Base-by-base conservation (phyloP, 441 rosid genomes). In the Viola pubescens region DNA sequence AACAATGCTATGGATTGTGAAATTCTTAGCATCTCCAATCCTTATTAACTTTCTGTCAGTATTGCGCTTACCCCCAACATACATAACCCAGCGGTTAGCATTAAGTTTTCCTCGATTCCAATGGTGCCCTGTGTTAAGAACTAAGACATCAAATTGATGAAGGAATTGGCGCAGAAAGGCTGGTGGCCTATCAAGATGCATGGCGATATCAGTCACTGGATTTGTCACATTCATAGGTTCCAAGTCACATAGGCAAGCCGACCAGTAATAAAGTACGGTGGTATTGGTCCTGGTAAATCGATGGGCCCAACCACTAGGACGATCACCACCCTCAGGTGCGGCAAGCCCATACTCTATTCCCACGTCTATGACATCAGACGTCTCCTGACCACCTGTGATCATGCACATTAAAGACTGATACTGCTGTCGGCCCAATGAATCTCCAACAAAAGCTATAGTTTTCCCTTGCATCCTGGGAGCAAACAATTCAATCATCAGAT, bases 131-230 rank as follows among this genome's bases (percentile, higher is more conserved):
- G 97, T 82, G 78, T 89, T 89, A 61, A 91, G 94, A 58, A 91
- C 90, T 67, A 91, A 66, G 13, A 91, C 85, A 45, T 85, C 70
- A 37, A 89, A 70, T 60, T 52, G 82, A 54, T 71, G 77, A 61
- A 91, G 82, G 77, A 64, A 81, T 19, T 64, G 72, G 5, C 71
- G 77, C 78, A 87, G 62, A 69, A 91, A 89, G 7, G 86, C 81
- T 11, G 97, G 98, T 37, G 98, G 95, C 13, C 84, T 87, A 69
- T 91, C 97, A 14, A 91, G 97, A 80, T 91, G 98, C 98, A 91
- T 89, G 58, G 97, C 98, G 41, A 73, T 78, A 46, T 84, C 81
- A 8, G 88, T 81, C 42, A 62, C 56, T 5, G 88, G 88, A 73
- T 85, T 62, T 5, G 72, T 56, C 34, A 56, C 37, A 61, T 85